These are phyloP conservation scores for Zelopaecilomyces penicillatus DNA, from an alignment of 2,329 filamentous ascomycete species.

Conservation along the genomic window DNA sequence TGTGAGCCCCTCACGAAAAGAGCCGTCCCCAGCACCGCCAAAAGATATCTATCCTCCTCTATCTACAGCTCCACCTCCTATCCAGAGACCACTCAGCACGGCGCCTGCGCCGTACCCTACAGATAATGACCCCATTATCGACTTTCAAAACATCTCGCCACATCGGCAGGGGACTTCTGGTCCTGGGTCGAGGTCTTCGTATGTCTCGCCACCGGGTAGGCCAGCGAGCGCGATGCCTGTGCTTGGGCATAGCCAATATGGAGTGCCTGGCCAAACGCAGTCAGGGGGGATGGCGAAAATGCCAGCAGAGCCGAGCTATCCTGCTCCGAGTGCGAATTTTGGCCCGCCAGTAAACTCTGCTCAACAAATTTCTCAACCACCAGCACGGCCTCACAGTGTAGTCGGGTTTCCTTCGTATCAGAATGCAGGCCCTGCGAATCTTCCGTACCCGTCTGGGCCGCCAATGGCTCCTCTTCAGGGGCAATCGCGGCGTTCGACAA, in stretches of 20 bases:
- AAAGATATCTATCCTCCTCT: too few species aligned
- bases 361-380: not conserved
- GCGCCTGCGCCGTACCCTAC: slow-evolving; percentile 4
- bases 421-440: not conserved
- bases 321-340: too few species aligned
- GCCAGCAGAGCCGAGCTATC: not conserved
- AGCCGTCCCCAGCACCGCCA: too few species aligned
- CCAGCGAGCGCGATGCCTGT: slow-evolving; percentile 9
- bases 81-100: too few species aligned
- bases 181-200: not conserved
- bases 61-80: too few species aligned
- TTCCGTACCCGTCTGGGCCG: not conserved
- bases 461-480: not conserved
- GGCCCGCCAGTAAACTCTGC: too few species aligned
- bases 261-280: not conserved
- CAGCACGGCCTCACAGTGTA: slow-evolving; percentile 5
- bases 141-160: too few species aligned
- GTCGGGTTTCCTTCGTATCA: not conserved
- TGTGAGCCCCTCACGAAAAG: too few species aligned
- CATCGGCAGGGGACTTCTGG: too few species aligned
- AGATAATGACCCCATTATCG: slow-evolving; percentile 3
- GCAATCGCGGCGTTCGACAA: slow-evolving; percentile 5
- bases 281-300: not conserved
- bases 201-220: slow-evolving; percentile 4
- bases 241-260: slow-evolving; percentile 1